A percentile compares a stretch with the other conserved stretches of the same genome.
Evolutionary conservation across 805 yeast species (phyloP).

Genomic region (Candida ponderosae): DNA sequence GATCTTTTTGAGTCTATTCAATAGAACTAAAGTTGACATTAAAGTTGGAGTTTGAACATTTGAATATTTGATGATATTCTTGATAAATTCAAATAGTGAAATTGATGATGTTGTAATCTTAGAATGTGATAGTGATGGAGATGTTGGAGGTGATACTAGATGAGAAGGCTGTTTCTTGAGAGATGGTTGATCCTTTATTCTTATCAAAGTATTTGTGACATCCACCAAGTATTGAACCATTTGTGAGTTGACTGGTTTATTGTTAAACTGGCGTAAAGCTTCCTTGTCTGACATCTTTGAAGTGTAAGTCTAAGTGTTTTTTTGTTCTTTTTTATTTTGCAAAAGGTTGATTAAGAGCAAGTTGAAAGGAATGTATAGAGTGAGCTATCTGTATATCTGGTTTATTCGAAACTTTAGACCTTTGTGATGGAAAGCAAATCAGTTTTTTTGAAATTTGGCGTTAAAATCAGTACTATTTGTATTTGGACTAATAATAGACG

Average conservation of each 20-base stretch:
- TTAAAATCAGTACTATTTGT: too few species aligned
- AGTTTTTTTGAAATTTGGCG: too few species aligned
- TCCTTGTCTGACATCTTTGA: slow-evolving; percentile 31
- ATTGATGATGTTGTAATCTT: slow-evolving; percentile 4
- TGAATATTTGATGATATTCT: slow-evolving; percentile 64
- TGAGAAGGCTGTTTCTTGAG: slow-evolving; percentile 5
- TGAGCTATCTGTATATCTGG: too few species aligned
- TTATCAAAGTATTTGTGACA: slow-evolving; percentile 51
- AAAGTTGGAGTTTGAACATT: slow-evolving; percentile 93
- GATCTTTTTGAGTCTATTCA: slow-evolving; percentile 65
- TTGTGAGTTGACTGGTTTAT: slow-evolving; percentile 47
- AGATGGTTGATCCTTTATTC: slow-evolving; percentile 21
- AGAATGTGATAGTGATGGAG: slow-evolving; percentile 21
- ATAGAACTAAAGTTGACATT: slow-evolving; percentile 85
- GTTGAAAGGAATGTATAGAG: too few species aligned
- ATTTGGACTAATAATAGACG: too few species aligned
- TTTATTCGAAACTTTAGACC: too few species aligned
- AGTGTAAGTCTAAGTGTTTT: too few species aligned
- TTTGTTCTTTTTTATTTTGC: too few species aligned
- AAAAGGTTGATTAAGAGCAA: too few species aligned
- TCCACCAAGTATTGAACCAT: slow-evolving; percentile 53
- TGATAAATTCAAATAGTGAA: slow-evolving; percentile 57
- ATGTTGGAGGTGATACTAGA: slow-evolving; percentile 32
- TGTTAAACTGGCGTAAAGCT: slow-evolving; percentile 46
- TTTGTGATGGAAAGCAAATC: too few species aligned